Evolutionary conservation across 2,329 filamentous ascomycete genomes (phyloP).

Genomic region (Colletotrichum tropicicola): DNA sequence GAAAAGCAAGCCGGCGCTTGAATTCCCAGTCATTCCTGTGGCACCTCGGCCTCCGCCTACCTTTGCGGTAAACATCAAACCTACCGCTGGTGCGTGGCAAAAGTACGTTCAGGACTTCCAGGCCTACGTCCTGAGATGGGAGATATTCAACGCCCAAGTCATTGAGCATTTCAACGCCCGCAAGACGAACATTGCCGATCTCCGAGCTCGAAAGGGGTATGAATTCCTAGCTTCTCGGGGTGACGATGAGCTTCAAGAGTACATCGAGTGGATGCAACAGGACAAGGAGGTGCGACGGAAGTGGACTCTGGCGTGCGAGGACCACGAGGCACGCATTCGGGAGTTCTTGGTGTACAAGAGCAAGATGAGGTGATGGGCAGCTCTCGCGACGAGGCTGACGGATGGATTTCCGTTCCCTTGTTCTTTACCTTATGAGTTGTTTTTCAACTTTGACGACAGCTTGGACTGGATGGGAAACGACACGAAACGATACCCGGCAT

Average conservation of each 20-base stretch:
- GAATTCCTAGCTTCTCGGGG: conserved; percentile 54
- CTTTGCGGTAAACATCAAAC: conserved; percentile 52
- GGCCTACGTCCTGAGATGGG: conserved; percentile 59
- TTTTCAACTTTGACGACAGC: conserved; percentile 24
- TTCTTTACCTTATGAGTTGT: background rate
- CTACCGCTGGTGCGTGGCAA: conserved; percentile 53
- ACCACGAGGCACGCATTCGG: conserved; percentile 66
- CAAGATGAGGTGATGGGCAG: conserved; percentile 47
- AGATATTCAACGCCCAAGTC: conserved; percentile 55
- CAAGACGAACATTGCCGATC: conserved; percentile 50
- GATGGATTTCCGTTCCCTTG: background rate
- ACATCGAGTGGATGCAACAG: conserved; percentile 68
- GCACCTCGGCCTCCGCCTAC: conserved; percentile 58
- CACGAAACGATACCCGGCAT: conserved; percentile 28
- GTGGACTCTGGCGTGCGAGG: conserved; percentile 68
- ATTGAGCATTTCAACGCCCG: conserved; percentile 64
- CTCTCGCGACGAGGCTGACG: no score
- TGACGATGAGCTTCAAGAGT: conserved; percentile 61
- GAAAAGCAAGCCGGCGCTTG: conserved; percentile 44
- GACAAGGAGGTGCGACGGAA: conserved; percentile 70
- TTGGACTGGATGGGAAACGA: conserved; percentile 24
- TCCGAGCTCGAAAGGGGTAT: conserved; percentile 51
- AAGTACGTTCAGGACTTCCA: conserved; percentile 64
- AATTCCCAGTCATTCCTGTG: conserved; percentile 57
- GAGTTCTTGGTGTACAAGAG: conserved; percentile 62